These are phyloP conservation scores for Gigaspora rosea DNA, from an alignment of 192 early-diverging fungal genomes.

Conservation along the genomic window DNA sequence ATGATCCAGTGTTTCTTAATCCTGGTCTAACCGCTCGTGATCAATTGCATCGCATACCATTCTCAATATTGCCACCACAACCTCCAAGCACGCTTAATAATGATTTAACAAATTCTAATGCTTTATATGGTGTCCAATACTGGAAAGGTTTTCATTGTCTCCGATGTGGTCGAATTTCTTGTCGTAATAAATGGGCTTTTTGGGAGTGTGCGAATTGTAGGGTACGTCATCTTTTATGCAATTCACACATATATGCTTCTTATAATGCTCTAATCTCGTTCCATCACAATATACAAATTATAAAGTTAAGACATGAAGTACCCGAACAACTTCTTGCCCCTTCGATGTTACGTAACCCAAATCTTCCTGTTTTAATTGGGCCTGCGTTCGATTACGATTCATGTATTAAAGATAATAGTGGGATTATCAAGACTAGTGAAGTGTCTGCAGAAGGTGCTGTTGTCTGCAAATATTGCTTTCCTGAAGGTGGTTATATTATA, in stretches of 20 bases:
- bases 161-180: not conserved
- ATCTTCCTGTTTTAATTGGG: not conserved
- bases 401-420: not conserved
- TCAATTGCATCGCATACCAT: not conserved
- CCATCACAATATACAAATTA: not conserved
- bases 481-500: not conserved
- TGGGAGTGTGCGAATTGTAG: not conserved
- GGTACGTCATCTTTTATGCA: not conserved
- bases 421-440: not conserved
- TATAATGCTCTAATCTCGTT: not conserved
- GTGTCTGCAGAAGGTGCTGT: not conserved
- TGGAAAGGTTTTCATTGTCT: not conserved
- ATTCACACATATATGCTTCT: not conserved
- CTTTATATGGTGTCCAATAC: not conserved
- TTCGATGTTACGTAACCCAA: not conserved
- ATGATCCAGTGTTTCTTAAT: not conserved
- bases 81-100: not conserved
- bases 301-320: not conserved
- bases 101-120: not conserved
- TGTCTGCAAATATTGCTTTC: not conserved
- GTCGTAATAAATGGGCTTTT: not conserved
- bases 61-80: not conserved
- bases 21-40: not conserved
- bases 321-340: not conserved
- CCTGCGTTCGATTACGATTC: not conserved